Evolutionary conservation across 495 filamentous ascomycete species (phyloP).

Genomic region (Neurospora tetrasperma): DNA sequence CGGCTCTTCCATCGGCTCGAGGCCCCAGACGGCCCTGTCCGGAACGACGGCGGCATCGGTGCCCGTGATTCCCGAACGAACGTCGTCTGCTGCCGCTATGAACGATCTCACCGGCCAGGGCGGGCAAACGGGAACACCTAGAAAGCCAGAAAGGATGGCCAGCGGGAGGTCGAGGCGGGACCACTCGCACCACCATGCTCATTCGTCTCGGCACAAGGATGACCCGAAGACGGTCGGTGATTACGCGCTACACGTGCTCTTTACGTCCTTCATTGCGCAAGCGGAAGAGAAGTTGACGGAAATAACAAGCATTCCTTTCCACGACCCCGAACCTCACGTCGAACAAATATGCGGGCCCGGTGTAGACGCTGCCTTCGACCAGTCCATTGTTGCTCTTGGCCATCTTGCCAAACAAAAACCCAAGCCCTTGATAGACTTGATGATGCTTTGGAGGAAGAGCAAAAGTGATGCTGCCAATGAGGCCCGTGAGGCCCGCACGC

Average conservation of each 20-base stretch:
- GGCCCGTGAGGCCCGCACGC: conserved; percentile 41
- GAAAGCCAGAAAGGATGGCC: conserved; percentile 50
- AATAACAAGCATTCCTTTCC: conserved; percentile 59
- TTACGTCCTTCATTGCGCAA: conserved; percentile 79
- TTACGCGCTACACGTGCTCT: conserved; percentile 92
- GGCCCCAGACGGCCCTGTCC: conserved; percentile 33
- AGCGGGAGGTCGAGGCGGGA: conserved; percentile 58
- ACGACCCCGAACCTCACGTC: conserved; percentile 64
- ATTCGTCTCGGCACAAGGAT: conserved; percentile 63
- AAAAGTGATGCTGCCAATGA: conserved; percentile 80
- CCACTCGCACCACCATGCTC: conserved; percentile 68
- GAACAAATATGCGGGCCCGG: conserved; percentile 85
- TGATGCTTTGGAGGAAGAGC: conserved; percentile 93
- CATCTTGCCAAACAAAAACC: conserved; percentile 91
- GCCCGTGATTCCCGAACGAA: conserved; percentile 24
- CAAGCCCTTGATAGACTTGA: conserved; percentile 88
- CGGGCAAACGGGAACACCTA: conserved; percentile 23
- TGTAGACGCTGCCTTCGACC: conserved; percentile 84
- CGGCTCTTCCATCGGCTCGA: conserved; percentile 16
- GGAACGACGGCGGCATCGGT: conserved; percentile 29
- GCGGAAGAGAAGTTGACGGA: conserved; percentile 90
- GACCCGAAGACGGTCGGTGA: conserved; percentile 88
- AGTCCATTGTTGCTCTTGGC: conserved; percentile 83
- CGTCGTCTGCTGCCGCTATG: conserved; percentile 20
- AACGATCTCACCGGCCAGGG: conserved; percentile 6